Conservation (phyloP, 179 eudicot species). For the Spinacia oleracea region DNA sequence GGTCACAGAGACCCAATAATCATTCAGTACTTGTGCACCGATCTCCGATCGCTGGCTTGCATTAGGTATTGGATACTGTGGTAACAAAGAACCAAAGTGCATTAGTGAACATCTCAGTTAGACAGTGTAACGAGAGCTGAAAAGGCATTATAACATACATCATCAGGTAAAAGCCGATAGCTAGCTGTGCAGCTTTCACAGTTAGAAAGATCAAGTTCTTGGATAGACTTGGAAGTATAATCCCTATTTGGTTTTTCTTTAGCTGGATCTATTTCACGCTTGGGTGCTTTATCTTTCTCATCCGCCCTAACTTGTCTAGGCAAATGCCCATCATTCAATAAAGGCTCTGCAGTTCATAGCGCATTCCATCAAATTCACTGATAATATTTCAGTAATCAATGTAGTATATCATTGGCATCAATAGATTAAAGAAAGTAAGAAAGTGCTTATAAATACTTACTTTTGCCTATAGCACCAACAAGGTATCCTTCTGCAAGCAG, state of each 20-base stretch:
- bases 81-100: conserved; percentile 10
- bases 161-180: conserved; percentile 84
- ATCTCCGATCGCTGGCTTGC: conserved; percentile 88
- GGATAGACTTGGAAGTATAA: conserved; percentile 77
- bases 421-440: neutral
- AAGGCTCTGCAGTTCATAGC: conserved; percentile 49
- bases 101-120: conserved; percentile 11
- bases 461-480: conserved; percentile 81
- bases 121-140: conserved; percentile 10
- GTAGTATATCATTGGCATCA: neutral
- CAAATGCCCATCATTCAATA: conserved; percentile 61
- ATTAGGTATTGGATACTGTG: conserved; percentile 81
- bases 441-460: conserved; percentile 41
- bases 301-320: conserved; percentile 54
- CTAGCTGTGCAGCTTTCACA: conserved; percentile 93
- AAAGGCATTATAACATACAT: conserved; percentile 45
- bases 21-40: conserved; percentile 79
- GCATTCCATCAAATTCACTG: conserved; percentile 5
- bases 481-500: conserved; percentile 80
- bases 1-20: conserved; percentile 93
- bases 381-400: neutral
- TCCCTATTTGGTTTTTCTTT: conserved; percentile 71
- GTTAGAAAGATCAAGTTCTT: conserved; percentile 91
- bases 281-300: conserved; percentile 68
- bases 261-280: conserved; percentile 59